Base-by-base conservation (phyloP, 257 asterid species). In the Plectranthus barbatus region DNA sequence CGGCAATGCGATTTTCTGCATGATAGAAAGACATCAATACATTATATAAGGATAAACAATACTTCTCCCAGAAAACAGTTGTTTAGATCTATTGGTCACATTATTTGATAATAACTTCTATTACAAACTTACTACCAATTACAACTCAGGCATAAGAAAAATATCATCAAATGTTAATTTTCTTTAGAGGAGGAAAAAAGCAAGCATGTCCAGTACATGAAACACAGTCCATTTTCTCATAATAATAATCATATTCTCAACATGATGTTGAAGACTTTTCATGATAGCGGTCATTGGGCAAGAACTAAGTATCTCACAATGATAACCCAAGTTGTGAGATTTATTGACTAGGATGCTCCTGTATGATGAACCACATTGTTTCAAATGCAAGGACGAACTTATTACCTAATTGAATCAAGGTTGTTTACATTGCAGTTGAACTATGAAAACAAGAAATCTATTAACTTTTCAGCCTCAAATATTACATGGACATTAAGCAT, bases 1-100 rank as follows among this genome's bases (percentile, higher is more conserved):
- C 86, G 83, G 74, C 99, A 93, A 54, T 85, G 79, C 61, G 90
- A 36, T 84, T 84, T 84, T 76, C 99, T 89, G 94, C 83, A 72
- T 5, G 31, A 26, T 5, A 72, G 55, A 62, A 63, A 39, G 31
- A 46, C 44, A 64, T 56, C 58, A 62, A 29, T 36, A 46, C 7
- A 42, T 49, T 37, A 55, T 17, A 21, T 11, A 49, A 6, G 42
- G 31, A 64, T n/a, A 36, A 14, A 19, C 13, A 58, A 56, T 3
- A 51, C 42, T 67, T 46, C 56, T 50, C 23, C 49, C 17, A 13
- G 58, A 58, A 58, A 7, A 24, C 33, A 60, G 14, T 31, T 40
- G 45, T 42, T 39, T 11, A 39, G 44, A 41, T 33, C 37, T 53
- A 57, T 17, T 13, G 36, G 36, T 31, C 36, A 51, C 39, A 12